Evolutionary conservation across 75 land plant species (phyloP).

Genomic region (Cryptomeria japonica): DNA sequence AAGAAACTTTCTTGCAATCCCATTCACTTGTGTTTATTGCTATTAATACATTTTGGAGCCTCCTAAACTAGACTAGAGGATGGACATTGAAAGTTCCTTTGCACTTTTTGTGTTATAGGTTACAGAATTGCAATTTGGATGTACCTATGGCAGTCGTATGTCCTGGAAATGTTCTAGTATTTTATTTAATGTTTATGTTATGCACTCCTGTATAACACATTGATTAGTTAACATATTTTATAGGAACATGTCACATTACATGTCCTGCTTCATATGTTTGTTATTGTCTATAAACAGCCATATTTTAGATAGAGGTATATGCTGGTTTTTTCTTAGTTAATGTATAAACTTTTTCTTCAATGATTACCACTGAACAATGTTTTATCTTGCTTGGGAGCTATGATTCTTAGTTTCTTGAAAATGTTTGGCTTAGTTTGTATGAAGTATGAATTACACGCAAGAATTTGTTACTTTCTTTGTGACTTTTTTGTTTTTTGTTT

Average conservation of each 20-base stretch:
- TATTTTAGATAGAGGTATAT: background rate
- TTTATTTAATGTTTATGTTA: background rate
- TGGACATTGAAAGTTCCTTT: background rate
- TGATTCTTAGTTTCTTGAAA: background rate
- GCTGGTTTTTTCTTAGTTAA: background rate
- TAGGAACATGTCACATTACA: background rate
- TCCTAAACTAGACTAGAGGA: background rate
- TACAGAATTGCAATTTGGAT: background rate
- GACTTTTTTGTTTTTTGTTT: background rate
- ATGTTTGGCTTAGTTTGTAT: background rate
- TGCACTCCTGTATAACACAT: background rate
- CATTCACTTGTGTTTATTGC: background rate
- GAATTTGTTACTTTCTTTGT: background rate
- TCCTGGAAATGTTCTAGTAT: background rate
- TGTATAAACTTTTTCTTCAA: background rate
- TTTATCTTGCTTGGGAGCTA: background rate
- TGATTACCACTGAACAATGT: background rate
- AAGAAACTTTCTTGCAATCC: background rate
- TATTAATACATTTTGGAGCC: background rate
- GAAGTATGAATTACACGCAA: background rate
- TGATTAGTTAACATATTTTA: background rate
- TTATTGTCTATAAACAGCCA: background rate
- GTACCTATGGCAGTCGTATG: background rate
- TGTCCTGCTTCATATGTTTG: background rate
- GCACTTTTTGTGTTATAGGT: background rate